These are phyloP conservation scores for Globisporangium uncinulatum DNA, from an alignment of 352 stramenopile genomes.

Conservation along the genomic window DNA sequence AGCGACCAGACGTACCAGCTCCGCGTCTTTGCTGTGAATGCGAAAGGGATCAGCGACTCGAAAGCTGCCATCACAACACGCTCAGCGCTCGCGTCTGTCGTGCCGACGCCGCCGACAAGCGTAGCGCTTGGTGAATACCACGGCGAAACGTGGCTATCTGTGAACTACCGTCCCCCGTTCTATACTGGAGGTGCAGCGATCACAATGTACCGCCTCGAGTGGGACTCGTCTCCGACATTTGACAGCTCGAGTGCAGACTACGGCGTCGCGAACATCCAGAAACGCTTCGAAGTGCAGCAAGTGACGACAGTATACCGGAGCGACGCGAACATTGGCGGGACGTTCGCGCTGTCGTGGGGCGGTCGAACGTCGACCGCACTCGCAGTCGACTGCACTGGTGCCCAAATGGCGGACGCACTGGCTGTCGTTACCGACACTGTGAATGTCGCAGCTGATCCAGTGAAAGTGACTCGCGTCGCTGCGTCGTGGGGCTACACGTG, in stretches of 20 bases:
- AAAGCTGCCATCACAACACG: constrained; percentile 23
- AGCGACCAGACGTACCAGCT: constrained; percentile 44
- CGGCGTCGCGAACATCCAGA: constrained; percentile 77
- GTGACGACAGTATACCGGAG: constrained; percentile 65
- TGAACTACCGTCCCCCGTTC: constrained; percentile 75
- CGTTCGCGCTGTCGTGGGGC: constrained; percentile 92
- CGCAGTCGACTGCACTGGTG: constrained; percentile 57
- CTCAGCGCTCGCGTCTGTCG: constrained; percentile 49
- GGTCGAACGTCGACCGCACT: constrained; percentile 63
- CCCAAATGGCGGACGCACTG: constrained; percentile 72
- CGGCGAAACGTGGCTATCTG: constrained; percentile 57
- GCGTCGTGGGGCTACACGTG: constrained; percentile 88
- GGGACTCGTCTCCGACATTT: constrained; percentile 82
- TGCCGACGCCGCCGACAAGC: constrained; percentile 66
- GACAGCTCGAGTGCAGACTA: constrained; percentile 80
- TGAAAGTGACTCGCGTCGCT: constrained; percentile 55
- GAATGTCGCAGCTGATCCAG: constrained; percentile 65
- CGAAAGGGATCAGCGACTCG: constrained; percentile 43
- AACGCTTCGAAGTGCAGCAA: constrained; percentile 90
- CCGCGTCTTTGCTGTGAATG: constrained; percentile 60
- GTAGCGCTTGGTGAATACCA: constrained; percentile 82
- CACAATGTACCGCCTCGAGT: constrained; percentile 91
- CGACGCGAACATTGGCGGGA: constrained; percentile 63
- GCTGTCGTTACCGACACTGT: constrained; percentile 71
- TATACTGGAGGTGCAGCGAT: constrained; percentile 88